Evolutionary conservation across 345 rosid species (phyloP).

Genomic region (Populus simonii): DNA sequence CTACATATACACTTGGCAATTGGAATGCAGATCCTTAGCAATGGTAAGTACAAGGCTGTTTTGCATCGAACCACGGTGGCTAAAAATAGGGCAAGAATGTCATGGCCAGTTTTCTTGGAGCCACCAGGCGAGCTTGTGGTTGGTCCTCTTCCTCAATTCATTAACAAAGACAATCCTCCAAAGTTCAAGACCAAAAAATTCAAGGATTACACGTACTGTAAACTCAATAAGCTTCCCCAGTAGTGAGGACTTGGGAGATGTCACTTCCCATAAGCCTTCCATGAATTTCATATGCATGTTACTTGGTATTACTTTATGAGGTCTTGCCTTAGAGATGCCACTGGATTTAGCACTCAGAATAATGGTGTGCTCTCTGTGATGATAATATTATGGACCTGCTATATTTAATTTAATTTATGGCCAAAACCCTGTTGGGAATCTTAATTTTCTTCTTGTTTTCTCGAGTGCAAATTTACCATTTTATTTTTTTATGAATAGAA

Average conservation of each 20-base stretch:
- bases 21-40: constrained; percentile 61
- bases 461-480: no score
- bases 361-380: no score
- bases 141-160: constrained; percentile 67
- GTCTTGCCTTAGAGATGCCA: background rate
- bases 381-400: no score
- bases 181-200: constrained; percentile 60
- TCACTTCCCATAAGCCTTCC: background rate
- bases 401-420: no score
- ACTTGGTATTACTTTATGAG: background rate
- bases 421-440: no score
- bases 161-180: constrained; percentile 40
- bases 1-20: background rate
- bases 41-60: constrained; percentile 67
- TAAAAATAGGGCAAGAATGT: constrained; percentile 74
- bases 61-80: constrained; percentile 71
- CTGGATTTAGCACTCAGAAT: no score
- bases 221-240: constrained; percentile 74
- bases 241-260: background rate
- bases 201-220: constrained; percentile 67
- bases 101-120: constrained; percentile 95
- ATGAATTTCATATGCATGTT: background rate
- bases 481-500: no score
- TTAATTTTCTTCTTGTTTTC: no score
- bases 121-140: constrained; percentile 60